A percentile compares a stretch with the other conserved stretches of the same genome.
phyloP scores from a whole-genome alignment of 768 basidiomycete species.

The Daedalea quercina region DNA sequence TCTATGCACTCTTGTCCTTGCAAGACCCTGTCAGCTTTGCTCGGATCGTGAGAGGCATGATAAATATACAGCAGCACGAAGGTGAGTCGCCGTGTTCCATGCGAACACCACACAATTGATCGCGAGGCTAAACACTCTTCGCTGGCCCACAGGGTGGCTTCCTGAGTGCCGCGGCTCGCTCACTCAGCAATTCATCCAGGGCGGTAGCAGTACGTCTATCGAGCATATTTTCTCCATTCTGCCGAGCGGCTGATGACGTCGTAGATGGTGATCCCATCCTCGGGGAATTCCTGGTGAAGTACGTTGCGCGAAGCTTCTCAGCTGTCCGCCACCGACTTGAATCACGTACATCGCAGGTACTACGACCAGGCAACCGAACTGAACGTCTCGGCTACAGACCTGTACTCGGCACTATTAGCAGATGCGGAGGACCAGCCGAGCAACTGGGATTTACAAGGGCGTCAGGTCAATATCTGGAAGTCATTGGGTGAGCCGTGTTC shows the following conservation, averaged over 20 bases:
- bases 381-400: conserved; percentile 39
- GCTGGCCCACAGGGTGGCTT: conserved; percentile 43
- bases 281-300: conserved; percentile 63
- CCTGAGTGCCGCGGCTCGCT: conserved; percentile 60
- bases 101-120: not conserved
- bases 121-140: not conserved
- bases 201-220: conserved; percentile 47
- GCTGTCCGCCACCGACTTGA: no score
- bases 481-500: conserved; percentile 31
- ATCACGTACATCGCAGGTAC: no score
- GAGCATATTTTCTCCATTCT: not conserved
- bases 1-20: conserved; percentile 57
- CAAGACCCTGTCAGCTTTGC: conserved; percentile 57
- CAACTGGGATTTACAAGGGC: conserved; percentile 58
- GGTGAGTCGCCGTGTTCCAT: conserved; percentile 25
- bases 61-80: conserved; percentile 62
- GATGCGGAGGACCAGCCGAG: conserved; percentile 52
- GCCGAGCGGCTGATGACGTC: not conserved
- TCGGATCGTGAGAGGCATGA: conserved; percentile 55
- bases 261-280: conserved; percentile 59
- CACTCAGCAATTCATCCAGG: conserved; percentile 46
- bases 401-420: conserved; percentile 51
- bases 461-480: conserved; percentile 54
- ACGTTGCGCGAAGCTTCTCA: conserved; percentile 9
- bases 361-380: conserved; percentile 39